Conservation (phyloP, 2,329 filamentous ascomycete species). For the Triangularia setosa region DNA sequence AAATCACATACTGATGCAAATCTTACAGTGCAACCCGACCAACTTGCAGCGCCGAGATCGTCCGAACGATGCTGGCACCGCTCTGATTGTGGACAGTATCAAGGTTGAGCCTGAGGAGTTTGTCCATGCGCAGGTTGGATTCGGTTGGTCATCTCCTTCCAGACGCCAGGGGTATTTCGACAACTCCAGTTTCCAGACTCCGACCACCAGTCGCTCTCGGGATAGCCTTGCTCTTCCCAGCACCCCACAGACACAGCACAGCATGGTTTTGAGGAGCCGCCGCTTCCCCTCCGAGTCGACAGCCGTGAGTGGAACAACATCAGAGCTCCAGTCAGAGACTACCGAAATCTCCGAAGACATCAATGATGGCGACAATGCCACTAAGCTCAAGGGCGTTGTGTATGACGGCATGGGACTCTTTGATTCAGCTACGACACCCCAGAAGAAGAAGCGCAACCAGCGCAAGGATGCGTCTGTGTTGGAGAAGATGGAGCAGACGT, state of each 20-base stretch:
- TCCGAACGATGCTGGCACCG: constrained; percentile 2
- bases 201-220: constrained; percentile 20
- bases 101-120: constrained; percentile 24
- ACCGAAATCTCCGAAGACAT: constrained; percentile 29
- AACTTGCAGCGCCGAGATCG: not conserved
- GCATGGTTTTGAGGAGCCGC: constrained; percentile 5
- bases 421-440: constrained; percentile 70
- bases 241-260: constrained; percentile 12
- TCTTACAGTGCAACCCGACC: not conserved
- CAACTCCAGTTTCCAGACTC: constrained; percentile 23
- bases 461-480: constrained; percentile 72
- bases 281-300: constrained; percentile 27
- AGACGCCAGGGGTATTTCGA: constrained; percentile 18
- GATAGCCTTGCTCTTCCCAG: constrained; percentile 16
- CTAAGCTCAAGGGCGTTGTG: constrained; percentile 65
- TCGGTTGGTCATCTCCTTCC: constrained; percentile 4
- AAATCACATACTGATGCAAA: constrained; percentile 1
- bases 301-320: constrained; percentile 25
- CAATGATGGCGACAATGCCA: constrained; percentile 30
- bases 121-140: not conserved
- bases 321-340: constrained; percentile 25
- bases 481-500: constrained; percentile 60
- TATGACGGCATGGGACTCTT: constrained; percentile 81
- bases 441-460: constrained; percentile 73
- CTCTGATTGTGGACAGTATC: not conserved